Conservation (phyloP, 2,329 filamentous ascomycete species). For the Fusarium hostae region DNA sequence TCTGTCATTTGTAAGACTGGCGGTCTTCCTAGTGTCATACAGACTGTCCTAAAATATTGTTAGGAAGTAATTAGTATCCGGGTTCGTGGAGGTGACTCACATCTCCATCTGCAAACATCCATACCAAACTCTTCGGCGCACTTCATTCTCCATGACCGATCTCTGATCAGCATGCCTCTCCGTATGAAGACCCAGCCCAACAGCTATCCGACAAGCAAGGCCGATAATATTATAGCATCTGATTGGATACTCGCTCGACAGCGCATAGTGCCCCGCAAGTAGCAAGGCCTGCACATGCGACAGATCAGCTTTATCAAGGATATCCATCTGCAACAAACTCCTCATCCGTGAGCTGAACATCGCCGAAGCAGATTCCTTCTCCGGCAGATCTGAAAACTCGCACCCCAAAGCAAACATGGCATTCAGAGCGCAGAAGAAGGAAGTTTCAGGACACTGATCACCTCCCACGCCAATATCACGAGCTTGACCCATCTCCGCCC, state of each 20-base stretch:
- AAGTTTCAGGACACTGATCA: not conserved
- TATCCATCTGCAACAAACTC: not conserved
- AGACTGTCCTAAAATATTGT: not conserved
- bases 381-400: not conserved
- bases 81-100: not conserved
- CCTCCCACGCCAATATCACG: not conserved
- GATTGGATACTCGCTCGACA: not conserved
- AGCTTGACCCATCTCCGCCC: rapidly evolving
- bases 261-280: not conserved
- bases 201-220: not conserved
- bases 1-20: not conserved
- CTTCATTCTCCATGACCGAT: not conserved
- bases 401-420: slow-evolving; percentile 2
- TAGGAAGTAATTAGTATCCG: not conserved
- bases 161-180: not conserved
- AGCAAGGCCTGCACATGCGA: not conserved
- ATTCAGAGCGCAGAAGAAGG: slow-evolving; percentile 2
- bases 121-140: slow-evolving; percentile 5
- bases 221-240: not conserved
- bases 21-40: not conserved
- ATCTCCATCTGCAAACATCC: slow-evolving; percentile 4
- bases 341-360: not conserved
- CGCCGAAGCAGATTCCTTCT: not conserved
- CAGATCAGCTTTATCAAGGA: not conserved
- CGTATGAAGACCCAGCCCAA: rapidly evolving